Base-by-base conservation (phyloP, 768 basidiomycete genomes). In the Auriscalpium orientale region DNA sequence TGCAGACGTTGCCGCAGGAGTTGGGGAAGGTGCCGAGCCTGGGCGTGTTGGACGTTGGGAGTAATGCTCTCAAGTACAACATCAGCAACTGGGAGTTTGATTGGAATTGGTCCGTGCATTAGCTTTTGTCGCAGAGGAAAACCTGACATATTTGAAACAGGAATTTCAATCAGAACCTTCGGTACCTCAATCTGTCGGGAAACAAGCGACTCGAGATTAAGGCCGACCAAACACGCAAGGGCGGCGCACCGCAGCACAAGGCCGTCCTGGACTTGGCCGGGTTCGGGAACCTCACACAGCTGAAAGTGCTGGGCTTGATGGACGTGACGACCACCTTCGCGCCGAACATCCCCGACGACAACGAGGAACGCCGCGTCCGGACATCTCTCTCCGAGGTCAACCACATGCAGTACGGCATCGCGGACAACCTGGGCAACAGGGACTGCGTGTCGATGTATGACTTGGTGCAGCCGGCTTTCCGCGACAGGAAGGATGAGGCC, bases 61-160 rank as follows among this genome's bases (percentile, higher is more conserved):
- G 87, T 68, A 99, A 99, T 68, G 70, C 83, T 53, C 75, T 99
- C 70, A 91, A 89, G 79, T 98, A 98, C 71, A 99, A 98, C 67
- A 93, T 97, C 63, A 89, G 91, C 62, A 99, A 99, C 65, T 94
- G 87, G 87, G 91, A 95, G 68, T 98, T 94, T 69, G 97, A 99
- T 72, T 98, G 95, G 95, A 98, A 99, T 68, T 98, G 97, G 95
- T 95, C 61, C 49, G 82, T 73, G 37, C 47, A 21, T n/a, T 48
- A 15, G 11, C 52, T 13, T 28, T 28, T 28, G 28, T 28, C 28
- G 28, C 28, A 2, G 28, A 28, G 28, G 28, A 28, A 7, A 28
- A 4, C 28, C 28, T 28, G 28, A 28, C 28, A 28, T 28, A 28
- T 28, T 28, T 28, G 46, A 16, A 9, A 44, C 16, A 97, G 95